A percentile compares a stretch with the other conserved stretches of the same genome.
Conservation (phyloP, 2,329 filamentous ascomycete species). For the Xylariaceae sp. region DNA sequence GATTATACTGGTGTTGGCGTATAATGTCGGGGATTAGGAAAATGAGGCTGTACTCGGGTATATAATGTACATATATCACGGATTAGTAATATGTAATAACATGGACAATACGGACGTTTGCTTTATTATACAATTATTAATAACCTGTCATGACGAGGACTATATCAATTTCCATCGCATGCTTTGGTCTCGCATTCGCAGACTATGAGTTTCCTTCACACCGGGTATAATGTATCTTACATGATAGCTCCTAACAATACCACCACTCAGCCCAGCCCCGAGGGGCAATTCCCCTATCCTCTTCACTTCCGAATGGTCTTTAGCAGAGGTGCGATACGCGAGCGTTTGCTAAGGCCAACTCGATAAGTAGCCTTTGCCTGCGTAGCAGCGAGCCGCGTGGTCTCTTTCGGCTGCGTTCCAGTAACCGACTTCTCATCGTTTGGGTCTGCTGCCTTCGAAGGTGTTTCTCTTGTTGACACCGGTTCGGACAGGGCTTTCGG, state of each 20-base stretch:
- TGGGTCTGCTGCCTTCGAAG: not conserved
- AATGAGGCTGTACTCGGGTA: too few species aligned
- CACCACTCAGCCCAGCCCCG: not conserved
- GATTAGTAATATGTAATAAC: too few species aligned
- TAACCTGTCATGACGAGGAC: not conserved
- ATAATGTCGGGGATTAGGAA: too few species aligned
- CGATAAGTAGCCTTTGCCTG: conserved; percentile 40
- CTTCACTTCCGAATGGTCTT: conserved; percentile 42
- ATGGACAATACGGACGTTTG: not conserved
- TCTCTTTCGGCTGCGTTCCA: conserved; percentile 20
- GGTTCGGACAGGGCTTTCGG: conserved; percentile 14
- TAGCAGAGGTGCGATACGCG: conserved; percentile 45
- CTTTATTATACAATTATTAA: not conserved
- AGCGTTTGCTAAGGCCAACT: conserved; percentile 46
- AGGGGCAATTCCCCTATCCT: not conserved
- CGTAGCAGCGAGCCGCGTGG: conserved; percentile 19
- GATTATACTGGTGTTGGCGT: too few species aligned
- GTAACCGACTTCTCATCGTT: conserved; percentile 6
- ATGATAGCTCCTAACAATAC: not conserved
- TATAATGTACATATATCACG: too few species aligned
- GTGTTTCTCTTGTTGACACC: not conserved
- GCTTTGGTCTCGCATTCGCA: not conserved
- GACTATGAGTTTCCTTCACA: too few species aligned
- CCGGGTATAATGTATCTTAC: not conserved
- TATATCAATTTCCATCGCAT: not conserved